A percentile compares a stretch with the other conserved stretches of the same genome.
Conservation (phyloP, 2,329 filamentous ascomycete species). For the Emericellopsis cladophorae region DNA sequence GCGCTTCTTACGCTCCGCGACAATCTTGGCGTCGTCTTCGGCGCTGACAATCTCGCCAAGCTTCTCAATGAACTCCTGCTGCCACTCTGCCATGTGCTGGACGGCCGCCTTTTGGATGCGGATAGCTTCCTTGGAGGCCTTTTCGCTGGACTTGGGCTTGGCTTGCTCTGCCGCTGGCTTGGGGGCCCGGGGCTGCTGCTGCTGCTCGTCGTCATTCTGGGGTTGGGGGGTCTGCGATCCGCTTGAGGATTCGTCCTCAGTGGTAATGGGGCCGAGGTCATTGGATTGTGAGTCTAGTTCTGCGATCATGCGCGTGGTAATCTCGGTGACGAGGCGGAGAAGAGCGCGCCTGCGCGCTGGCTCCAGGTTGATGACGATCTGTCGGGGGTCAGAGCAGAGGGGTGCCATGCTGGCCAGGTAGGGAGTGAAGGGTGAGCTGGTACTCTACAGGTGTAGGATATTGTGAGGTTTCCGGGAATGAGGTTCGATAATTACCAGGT, state of each 20-base stretch:
- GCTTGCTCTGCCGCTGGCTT: constrained; percentile 5
- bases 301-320: constrained; percentile 39
- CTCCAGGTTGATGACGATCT: constrained; percentile 42
- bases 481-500: too few relatives aligned
- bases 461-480: too few relatives aligned
- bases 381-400: constrained; percentile 39
- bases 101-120: constrained; percentile 41
- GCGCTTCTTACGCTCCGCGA: constrained; percentile 31
- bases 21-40: constrained; percentile 32
- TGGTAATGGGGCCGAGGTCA: constrained; percentile 15
- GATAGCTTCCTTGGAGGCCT: constrained; percentile 12
- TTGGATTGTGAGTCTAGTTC: constrained; percentile 29
- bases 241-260: constrained; percentile 2
- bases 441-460: too few relatives aligned
- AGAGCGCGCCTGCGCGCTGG: constrained; percentile 36
- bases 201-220: background rate
- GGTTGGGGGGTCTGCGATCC: constrained; percentile 4
- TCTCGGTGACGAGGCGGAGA: constrained; percentile 35
- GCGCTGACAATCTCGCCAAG: constrained; percentile 54
- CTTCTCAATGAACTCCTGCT: constrained; percentile 53
- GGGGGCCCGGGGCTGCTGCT: constrained; percentile 2
- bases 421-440: too few relatives aligned
- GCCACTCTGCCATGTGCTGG: constrained; percentile 66
- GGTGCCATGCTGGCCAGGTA: constrained; percentile 31
- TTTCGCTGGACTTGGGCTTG: constrained; percentile 4